Base-by-base conservation (phyloP, 345 rosid genomes). In the Dipteronia dyeriana region DNA sequence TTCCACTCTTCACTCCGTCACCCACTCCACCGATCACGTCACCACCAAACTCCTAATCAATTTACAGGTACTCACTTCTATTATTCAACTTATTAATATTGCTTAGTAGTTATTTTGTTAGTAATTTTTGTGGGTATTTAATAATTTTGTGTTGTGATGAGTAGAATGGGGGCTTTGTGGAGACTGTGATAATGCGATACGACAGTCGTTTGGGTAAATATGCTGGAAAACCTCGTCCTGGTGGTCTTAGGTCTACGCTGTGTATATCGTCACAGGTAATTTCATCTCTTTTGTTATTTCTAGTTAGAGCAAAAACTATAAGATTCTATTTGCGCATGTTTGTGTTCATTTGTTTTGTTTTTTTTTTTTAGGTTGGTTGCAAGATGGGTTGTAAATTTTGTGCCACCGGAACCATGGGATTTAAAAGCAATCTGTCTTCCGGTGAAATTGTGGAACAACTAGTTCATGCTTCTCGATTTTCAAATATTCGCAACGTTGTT, bases 311-410 rank as follows among this genome's bases (percentile, higher is more conserved):
- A 2, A 51, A 17, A n/a, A 2, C 16, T 25, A 22, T 9, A 29
- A 51, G 64, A 16, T 69, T 61, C 3, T 77, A 39, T 41, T 74
- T 1, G n/a, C 10, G 72, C 1, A 9, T 53, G 3, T 17, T 56
- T 62, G 4, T 34, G 25, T 53, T 22, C 16, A 54, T 23, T 66
- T 5, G 0, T 9, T 39, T 54, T 43, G 8, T 31, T 76, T 75
- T 14, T 31, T 68, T 22, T 39, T 68, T 22, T 39, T 77, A 96
- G 99, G 99, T 96, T 86, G 99, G 99, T 71, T 96, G 99, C 86
- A 96, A 96, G 84, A 96, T 94, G 99, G 97, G 99, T 26, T 96
- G 99, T 85, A 96, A 82, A 47, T 96, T 96, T 82, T 96, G 99
- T 86, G 99, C 99, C 7, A 94, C 99, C 16, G 99, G 99, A 87